Evolutionary conservation across 2,329 filamentous ascomycete species (phyloP).

Genomic region (Pyrenophora graminea): DNA sequence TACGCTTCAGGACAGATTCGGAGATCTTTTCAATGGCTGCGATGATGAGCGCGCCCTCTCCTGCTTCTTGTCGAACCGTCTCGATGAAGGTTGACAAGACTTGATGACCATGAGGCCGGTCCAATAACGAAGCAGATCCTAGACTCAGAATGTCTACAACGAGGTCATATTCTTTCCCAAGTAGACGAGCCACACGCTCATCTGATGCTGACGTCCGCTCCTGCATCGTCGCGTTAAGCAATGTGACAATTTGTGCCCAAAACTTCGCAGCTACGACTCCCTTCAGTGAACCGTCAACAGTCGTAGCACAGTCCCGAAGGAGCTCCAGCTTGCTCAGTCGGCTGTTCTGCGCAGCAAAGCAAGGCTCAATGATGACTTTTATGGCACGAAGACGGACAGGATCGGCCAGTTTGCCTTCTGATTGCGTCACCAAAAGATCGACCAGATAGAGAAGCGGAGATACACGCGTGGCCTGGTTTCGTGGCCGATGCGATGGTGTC

Average conservation of each 20-base stretch:
- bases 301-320: conserved; percentile 41
- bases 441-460: conserved; percentile 70
- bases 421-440: conserved; percentile 59
- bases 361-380: conserved; percentile 60
- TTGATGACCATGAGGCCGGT: conserved; percentile 21
- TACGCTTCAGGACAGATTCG: conserved; percentile 40
- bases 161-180: conserved; percentile 72
- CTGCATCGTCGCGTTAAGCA: conserved; percentile 30
- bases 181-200: conserved; percentile 43
- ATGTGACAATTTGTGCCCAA: conserved; percentile 32
- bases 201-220: conserved; percentile 26
- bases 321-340: conserved; percentile 46
- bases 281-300: conserved; percentile 24
- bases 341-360: conserved; percentile 53
- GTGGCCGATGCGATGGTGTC: conserved; percentile 66
- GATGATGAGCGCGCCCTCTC: conserved; percentile 68
- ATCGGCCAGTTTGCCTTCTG: conserved; percentile 43
- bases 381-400: conserved; percentile 48
- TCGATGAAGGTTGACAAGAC: conserved; percentile 63
- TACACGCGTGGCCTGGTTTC: conserved; percentile 55
- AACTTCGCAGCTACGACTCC: conserved; percentile 30
- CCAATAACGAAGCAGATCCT: conserved; percentile 54
- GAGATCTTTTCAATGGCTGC: conserved; percentile 73
- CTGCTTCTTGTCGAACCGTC: conserved; percentile 63
- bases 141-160: conserved; percentile 68